Evolutionary conservation across 345 rosid genomes (phyloP).

Genomic region (Eucalyptus pauciflora): DNA sequence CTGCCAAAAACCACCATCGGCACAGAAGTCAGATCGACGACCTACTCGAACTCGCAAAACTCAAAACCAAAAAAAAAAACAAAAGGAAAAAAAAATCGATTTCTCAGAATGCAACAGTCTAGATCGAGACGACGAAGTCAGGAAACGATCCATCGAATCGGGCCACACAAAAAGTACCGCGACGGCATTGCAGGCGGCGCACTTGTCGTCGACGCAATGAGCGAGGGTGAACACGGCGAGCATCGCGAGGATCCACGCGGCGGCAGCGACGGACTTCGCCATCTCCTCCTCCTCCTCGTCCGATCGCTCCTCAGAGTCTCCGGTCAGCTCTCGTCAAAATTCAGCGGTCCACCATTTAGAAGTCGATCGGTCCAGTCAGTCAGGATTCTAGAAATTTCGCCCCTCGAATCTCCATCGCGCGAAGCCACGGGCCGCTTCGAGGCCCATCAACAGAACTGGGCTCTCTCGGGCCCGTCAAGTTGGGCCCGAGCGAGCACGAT

Average conservation of each 20-base stretch:
- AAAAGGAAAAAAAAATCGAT: not conserved
- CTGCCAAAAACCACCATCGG: slow-evolving; percentile 23
- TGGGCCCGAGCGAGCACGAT: not conserved
- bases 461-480: no score
- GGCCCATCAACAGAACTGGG: not conserved
- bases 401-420: not conserved
- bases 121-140: not conserved
- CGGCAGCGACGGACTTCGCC: slow-evolving; percentile 8
- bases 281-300: not conserved
- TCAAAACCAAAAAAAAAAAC: not conserved
- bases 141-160: not conserved
- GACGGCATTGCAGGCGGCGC: slow-evolving; percentile 83
- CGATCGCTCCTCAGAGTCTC: not conserved
- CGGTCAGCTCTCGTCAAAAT: not conserved
- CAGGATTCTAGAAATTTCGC: not conserved
- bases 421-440: not conserved
- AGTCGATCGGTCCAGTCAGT: not conserved
- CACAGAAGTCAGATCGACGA: not conserved
- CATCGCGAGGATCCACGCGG: slow-evolving; percentile 6
- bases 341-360: not conserved
- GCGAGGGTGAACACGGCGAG: slow-evolving; percentile 17
- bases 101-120: not conserved
- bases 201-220: slow-evolving; percentile 50
- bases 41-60: not conserved
- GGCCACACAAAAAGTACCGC: slow-evolving; percentile 35